These are phyloP conservation scores for Neofusicoccum laricinum DNA, from an alignment of 2,329 filamentous ascomycete genomes.

Conservation along the genomic window DNA sequence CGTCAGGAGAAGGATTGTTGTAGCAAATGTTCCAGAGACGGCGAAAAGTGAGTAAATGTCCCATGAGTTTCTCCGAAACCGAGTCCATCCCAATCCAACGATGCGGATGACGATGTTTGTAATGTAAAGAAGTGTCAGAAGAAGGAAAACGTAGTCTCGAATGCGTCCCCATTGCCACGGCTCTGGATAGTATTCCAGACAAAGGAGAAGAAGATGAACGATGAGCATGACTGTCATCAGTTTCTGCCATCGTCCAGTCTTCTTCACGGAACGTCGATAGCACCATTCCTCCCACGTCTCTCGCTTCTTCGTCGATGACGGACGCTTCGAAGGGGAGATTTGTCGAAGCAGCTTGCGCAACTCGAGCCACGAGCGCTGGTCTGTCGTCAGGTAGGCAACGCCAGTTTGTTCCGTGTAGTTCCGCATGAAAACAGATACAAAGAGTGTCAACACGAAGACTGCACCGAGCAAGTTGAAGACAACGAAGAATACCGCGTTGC, in stretches of 20 bases:
- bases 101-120: constrained; percentile 81
- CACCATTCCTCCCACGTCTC: constrained; percentile 87
- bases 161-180: constrained; percentile 65
- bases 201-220: constrained; percentile 76
- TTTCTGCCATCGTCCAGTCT: constrained; percentile 87
- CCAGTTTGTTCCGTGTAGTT: constrained; percentile 99
- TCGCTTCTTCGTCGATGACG: constrained; percentile 70
- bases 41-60: constrained; percentile 83
- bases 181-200: constrained; percentile 82
- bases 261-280: constrained; percentile 89
- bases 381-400: constrained; percentile 90
- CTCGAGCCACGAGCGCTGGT: constrained; percentile 96
- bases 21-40: constrained; percentile 76
- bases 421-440: constrained; percentile 99
- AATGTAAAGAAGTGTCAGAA: constrained; percentile 78
- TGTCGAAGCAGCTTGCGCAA: constrained; percentile 86
- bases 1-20: constrained; percentile 72
- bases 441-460: constrained; percentile 93
- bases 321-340: constrained; percentile 90
- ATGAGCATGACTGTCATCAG: constrained; percentile 76
- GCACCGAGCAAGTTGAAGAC: constrained; percentile 94
- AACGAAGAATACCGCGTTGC: constrained; percentile 91
- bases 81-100: constrained; percentile 83
- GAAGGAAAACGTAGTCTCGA: constrained; percentile 72
- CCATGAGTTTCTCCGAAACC: constrained; percentile 92